phyloP scores from a whole-genome alignment of 306 rosid genomes.

The Quercus mongolica region DNA sequence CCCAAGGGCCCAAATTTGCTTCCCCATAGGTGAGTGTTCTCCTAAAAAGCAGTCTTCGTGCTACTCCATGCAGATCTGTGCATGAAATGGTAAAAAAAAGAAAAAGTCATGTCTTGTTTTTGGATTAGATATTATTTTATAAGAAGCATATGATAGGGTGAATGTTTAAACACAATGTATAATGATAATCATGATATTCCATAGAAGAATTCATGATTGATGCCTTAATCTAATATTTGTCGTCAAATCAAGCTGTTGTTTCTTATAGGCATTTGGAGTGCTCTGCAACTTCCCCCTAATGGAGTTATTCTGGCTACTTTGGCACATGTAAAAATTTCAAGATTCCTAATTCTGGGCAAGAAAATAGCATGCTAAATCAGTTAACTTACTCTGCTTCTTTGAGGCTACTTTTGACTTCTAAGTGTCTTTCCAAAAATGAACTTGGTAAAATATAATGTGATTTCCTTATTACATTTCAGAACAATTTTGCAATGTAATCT shows the following conservation, averaged over 20 bases:
- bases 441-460: background rate
- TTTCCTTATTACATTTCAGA: background rate
- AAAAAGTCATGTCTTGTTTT: background rate
- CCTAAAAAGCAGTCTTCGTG: background rate
- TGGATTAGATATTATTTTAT: background rate
- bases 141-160: background rate
- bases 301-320: slow-evolving; percentile 52
- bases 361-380: slow-evolving; percentile 36
- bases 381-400: slow-evolving; percentile 40
- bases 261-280: slow-evolving; percentile 68
- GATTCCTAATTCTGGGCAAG: slow-evolving; percentile 46
- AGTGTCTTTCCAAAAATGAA: background rate
- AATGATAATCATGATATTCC: background rate
- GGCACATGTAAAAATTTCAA: slow-evolving; percentile 43
- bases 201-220: background rate
- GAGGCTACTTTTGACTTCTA: slow-evolving; percentile 20
- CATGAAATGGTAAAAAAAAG: background rate
- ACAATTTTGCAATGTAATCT: background rate
- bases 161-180: background rate
- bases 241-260: background rate
- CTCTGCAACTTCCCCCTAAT: slow-evolving; percentile 52
- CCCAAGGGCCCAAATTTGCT: slow-evolving; percentile 63
- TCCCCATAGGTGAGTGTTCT: slow-evolving; percentile 53
- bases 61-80: background rate
- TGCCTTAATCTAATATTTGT: background rate